Base-by-base conservation (phyloP, 2,329 filamentous ascomycete species). In the Alternaria rosae region DNA sequence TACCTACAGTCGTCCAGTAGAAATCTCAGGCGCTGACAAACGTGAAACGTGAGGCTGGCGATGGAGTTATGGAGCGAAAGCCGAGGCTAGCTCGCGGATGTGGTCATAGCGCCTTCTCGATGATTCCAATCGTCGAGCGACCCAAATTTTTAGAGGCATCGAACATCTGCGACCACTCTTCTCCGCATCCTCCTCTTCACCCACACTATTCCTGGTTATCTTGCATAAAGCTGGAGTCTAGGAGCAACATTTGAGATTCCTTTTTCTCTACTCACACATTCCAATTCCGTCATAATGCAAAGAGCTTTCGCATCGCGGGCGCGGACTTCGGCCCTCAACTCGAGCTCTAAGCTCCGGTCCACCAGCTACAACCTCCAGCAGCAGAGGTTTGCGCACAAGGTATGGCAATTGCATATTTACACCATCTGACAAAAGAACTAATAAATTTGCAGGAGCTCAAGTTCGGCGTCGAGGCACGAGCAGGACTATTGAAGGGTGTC, bases 371-470 rank as follows among this genome's bases (percentile, higher is more conserved):
- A 84, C 80, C 85, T 92, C 74, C 93, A 97, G 82, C 94, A 98
- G 85, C 89, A 97, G 82, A 89, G 95, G 80, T 99, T 97, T 81
- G 93, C 94, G 71, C 94, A 98, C 88, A 98, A 98, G 92, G 93
- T 97, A 86, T 52, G 85, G 4, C 32, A 38, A 38, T 52, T 4
- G 17, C 9, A 30, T 75, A 10, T 28, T 12, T 7, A 12, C 12
- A 52, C 54, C 17, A 11, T n/a, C 9, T 12, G 5, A 32, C 8
- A 17, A 17, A 15, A 48, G 17, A 63, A 41, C 59, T 64, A 52
- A 54, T 30, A 62, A 21, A 13, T 13, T 55, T 47, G 44, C 28
- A 97, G 93, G 95, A 99, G 82, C 88, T 99, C 80, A 98, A 97
- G 86, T 99, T 99, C 72, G 95, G 95, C 78, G 94, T 98, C 69